phyloP scores from a whole-genome alignment of 257 asterid genomes.

The Solanum paucissectum region DNA sequence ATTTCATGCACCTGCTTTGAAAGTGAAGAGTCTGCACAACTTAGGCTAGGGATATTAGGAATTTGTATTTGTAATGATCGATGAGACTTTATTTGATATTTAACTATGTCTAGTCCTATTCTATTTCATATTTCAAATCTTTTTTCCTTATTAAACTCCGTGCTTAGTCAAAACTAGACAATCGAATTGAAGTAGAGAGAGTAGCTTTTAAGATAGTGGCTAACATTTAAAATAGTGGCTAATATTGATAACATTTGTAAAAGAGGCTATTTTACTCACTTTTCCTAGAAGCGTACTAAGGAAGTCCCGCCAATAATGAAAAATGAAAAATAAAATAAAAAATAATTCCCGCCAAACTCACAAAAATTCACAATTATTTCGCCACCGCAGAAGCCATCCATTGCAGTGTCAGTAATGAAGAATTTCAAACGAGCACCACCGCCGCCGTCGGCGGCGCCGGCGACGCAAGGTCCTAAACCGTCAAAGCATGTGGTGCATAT shows the following conservation, averaged over 20 bases:
- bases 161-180: neutral
- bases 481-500: conserved; percentile 36
- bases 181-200: neutral
- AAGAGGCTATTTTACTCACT: neutral
- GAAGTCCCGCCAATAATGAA: neutral
- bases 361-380: neutral
- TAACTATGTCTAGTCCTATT: neutral
- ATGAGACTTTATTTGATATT: too few relatives aligned
- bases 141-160: too few relatives aligned
- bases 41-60: neutral
- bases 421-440: conserved; percentile 1
- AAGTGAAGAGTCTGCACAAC: neutral
- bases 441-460: neutral
- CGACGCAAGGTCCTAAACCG: conserved; percentile 5
- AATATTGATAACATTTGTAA: neutral
- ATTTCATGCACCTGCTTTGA: neutral
- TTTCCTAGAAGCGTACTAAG: neutral
- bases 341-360: neutral
- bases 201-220: neutral
- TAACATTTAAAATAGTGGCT: neutral
- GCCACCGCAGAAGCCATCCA: neutral
- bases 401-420: neutral
- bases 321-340: neutral
- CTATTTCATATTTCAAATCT: too few relatives aligned
- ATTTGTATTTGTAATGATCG: neutral